Base-by-base conservation (phyloP, 352 stramenopile species). In the Saprolegnia parasitica region DNA sequence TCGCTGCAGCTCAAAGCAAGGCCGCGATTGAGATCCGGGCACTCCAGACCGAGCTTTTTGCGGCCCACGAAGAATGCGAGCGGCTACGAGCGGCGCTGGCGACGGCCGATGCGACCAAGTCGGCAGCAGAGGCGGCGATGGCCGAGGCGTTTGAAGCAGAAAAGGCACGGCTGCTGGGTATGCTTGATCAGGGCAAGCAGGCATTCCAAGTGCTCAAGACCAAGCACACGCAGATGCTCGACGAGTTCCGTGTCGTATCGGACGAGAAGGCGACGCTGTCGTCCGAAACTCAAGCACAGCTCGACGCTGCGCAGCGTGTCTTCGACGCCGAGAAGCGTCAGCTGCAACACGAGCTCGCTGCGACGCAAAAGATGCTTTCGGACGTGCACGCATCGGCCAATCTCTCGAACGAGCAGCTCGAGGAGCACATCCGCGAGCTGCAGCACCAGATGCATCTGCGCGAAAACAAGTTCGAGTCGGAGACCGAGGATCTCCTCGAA, bases 351-450 rank as follows among this genome's bases (percentile, higher is more conserved):
- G 58, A 67, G 23, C 39, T 67, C 13, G 58, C 35, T 18, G n/a
- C 37, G 24, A 23, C 58, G 18, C 20, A 67, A 40, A 56, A 49
- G 45, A 67, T 67, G 58, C 16, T 67, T 8, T 40, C n/a, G 23
- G 50, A 67, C 45, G 58, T 67, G 10, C 58, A 67, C 29, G 58
- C 58, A 13, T 67, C 58, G 40, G 40, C 58, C 37, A 42, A 67
- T 20, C 49, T 67, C 37, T 49, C 58, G 24, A 45, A 9, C n/a
- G 35, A 67, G 29, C 49, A 67, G 5, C 29, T 67, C 3, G 58
- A 67, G 54, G 58, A 67, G 21, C 58, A 67, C 58, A 67, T 67
- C 40, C 58, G 58, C 11, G 58, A 67, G 32, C 40, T 67, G 42
- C 58, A 67, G 29, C 37, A 67, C 21, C 58, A 67, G 37, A 55